A percentile compares a stretch with the other conserved stretches of the same genome.
Conservation (phyloP, 257 asterid species). For the Solanum raphanifolium region DNA sequence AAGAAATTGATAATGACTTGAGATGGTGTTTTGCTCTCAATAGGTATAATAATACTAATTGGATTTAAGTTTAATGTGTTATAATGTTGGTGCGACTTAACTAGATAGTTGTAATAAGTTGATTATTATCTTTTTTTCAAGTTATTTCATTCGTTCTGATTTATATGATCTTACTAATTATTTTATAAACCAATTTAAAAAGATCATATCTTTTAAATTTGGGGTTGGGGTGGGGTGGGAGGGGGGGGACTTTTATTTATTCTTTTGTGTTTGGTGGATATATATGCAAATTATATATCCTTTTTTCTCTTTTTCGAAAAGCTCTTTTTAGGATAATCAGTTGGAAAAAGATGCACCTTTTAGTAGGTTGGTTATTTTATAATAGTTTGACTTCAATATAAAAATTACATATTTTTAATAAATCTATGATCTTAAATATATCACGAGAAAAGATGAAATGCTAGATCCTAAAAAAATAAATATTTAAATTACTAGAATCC, state of each 20-base stretch:
- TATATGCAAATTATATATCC: not conserved
- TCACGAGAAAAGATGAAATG: too few relatives aligned
- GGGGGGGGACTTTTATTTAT: too few relatives aligned
- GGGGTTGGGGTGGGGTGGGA: not conserved
- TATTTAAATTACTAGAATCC: not conserved
- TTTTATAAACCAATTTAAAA: not conserved
- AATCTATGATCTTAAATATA: too few relatives aligned
- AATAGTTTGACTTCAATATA: too few relatives aligned
- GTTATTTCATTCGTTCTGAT: accelerated
- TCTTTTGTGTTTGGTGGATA: not conserved
- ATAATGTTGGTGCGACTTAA: too few relatives aligned
- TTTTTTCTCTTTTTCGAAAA: not conserved
- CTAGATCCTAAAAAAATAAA: too few relatives aligned
- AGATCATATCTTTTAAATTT: not conserved
- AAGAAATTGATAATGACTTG: constrained; percentile 86
- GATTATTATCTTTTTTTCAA: too few relatives aligned
- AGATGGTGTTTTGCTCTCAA: constrained; percentile 98
- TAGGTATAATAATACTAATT: constrained; percentile 30
- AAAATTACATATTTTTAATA: too few relatives aligned
- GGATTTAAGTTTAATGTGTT: not conserved
- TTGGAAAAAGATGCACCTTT: not conserved
- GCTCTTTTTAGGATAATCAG: not conserved
- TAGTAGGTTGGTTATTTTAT: not conserved
- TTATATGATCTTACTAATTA: too few relatives aligned
- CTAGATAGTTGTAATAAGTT: not conserved